Evolutionary conservation across 208 protist genomes (phyloP), one percentile per base, ranked within the genome.

Genomic region (Trypanosoma platydactyli): DNA sequence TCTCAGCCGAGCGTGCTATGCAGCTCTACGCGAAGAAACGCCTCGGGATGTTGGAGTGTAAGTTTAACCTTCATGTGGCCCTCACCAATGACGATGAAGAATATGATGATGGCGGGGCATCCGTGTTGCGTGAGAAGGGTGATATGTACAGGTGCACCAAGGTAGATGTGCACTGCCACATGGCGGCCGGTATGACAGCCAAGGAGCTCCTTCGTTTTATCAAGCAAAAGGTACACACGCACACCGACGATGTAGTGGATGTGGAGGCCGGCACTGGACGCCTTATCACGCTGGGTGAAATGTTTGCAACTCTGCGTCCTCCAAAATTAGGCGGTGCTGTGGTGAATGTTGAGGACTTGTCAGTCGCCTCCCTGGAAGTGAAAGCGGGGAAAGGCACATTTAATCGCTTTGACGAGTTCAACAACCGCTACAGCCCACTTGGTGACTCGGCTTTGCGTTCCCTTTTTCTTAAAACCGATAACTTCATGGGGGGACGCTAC

Each of bases 321-420:
- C 52, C 60, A 50, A 53, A 46, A 27, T 16, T 68, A 9, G 2
- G 59, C 5, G 46, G 44, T 33, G 54, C 51, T 9, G 24, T 70
- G 6, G 1, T 61, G 3, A 65, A 75, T 18, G 55, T 91, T n/a
- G 52, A 83, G 29, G 57, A 78, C 13, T 70, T 96, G 38, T 88
- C 84, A 20, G 80, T 94, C 38, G 86, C 85, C 12, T 76, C 78
- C 27, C 78, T 96, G 35, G 73, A 91, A 60, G 86, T 96, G 38
- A 88, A 96, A 58, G 88, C 91, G 49, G 82, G 81, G 51, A 88
- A 84, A 59, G 61, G 63, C 59, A 92, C 86, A 5, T 91, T 76
- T 98, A 89, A 96, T 57, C 84, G 88, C 33, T 96, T 96, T 64
- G 88, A 96, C 63, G 64, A 88, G 54, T 96, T 96, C 77, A 94